Conservation (phyloP, 2,329 filamentous ascomycete genomes). For the Zopfia rhizophila region DNA sequence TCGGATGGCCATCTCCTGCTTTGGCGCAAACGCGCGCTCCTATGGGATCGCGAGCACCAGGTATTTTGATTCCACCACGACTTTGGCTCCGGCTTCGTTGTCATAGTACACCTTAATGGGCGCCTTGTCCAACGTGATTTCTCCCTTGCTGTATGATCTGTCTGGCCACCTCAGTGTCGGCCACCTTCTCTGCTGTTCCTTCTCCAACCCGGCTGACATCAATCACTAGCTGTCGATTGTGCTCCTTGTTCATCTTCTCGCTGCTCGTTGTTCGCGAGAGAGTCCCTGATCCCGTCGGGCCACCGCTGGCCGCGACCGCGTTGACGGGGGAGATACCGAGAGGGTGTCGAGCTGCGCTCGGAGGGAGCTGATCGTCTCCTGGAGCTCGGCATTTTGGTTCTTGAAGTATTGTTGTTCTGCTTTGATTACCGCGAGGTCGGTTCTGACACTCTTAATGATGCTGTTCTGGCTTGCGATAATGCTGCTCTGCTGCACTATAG, state of each 20-base stretch:
- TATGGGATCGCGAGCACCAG: too few species aligned
- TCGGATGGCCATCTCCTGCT: too few species aligned
- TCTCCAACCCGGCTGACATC: conserved; percentile 16
- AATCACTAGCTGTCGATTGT: conserved; percentile 19
- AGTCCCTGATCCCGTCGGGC: too few species aligned
- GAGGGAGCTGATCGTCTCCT: background rate
- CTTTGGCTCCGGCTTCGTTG: too few species aligned
- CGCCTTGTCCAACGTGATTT: conserved; percentile 14
- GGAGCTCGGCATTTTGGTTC: background rate
- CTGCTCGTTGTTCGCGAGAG: conserved; percentile 8
- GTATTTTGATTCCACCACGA: too few species aligned
- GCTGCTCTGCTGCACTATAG: too few species aligned
- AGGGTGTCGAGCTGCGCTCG: background rate
- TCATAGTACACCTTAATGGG: too few species aligned
- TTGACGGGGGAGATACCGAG: background rate
- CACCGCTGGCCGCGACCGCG: background rate
- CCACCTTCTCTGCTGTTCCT: conserved; percentile 13
- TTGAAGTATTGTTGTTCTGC: background rate
- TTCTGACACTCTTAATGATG: background rate
- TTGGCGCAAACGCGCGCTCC: too few species aligned
- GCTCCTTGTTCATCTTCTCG: conserved; percentile 8
- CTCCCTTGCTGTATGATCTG: conserved; percentile 19
- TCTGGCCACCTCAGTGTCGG: conserved; percentile 14
- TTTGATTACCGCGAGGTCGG: background rate
- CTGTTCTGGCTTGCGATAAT: conserved; percentile 1